Evolutionary conservation across 805 yeast species (phyloP).

Genomic region (Vanderwaltozyma verrucispora): DNA sequence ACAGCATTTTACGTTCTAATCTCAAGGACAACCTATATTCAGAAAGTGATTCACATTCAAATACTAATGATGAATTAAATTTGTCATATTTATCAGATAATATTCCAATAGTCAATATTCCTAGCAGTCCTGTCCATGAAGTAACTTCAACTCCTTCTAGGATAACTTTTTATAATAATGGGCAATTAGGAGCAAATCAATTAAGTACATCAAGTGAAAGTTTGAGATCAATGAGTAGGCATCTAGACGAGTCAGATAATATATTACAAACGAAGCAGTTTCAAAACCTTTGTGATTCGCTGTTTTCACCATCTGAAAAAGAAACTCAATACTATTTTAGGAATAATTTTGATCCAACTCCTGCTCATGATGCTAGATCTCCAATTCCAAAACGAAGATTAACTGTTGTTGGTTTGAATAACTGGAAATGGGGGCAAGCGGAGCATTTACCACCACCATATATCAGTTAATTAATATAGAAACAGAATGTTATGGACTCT

Average conservation of each 20-base stretch:
- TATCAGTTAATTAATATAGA: neutral
- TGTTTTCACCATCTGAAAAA: neutral
- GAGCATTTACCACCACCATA: slow-evolving; percentile 26
- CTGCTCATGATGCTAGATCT: neutral
- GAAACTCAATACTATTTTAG: neutral
- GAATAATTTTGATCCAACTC: neutral
- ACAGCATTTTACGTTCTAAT: too few relatives aligned
- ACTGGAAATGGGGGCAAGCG: slow-evolving; percentile 18
- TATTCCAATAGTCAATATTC: neutral
- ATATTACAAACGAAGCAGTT: neutral
- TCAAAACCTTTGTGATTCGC: neutral
- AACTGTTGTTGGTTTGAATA: slow-evolving; percentile 14
- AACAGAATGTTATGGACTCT: neutral
- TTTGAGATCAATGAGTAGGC: neutral
- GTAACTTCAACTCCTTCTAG: neutral
- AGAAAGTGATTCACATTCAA: neutral
- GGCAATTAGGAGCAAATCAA: neutral
- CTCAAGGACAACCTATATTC: neutral
- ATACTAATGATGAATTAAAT: too few relatives aligned
- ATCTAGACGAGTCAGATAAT: neutral
- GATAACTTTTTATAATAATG: too few relatives aligned
- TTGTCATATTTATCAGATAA: neutral
- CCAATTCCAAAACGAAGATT: slow-evolving; percentile 7
- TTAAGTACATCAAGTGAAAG: neutral
- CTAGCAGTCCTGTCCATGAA: neutral